These are phyloP conservation scores for Aspergillus ochraceus DNA, from an alignment of 2,329 filamentous ascomycete species.

Conservation along the genomic window DNA sequence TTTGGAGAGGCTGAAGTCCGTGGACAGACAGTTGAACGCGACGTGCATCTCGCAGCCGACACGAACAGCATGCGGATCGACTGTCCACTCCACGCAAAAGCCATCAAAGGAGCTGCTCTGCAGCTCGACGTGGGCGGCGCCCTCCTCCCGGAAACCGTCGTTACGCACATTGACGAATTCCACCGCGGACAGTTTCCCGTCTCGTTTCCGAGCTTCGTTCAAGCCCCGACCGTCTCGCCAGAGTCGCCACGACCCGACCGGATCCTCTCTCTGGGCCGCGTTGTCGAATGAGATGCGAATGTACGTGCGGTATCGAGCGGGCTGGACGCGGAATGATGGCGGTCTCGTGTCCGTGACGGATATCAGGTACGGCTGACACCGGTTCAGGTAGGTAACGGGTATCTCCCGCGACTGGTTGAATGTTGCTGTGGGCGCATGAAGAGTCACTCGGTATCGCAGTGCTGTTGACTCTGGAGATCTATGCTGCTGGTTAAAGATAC, in stretches of 20 bases:
- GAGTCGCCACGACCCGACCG: conserved; percentile 75
- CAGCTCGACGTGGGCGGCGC: not conserved
- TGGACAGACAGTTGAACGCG: conserved; percentile 93
- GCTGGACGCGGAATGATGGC: conserved; percentile 55
- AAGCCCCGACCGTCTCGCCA: conserved; percentile 91
- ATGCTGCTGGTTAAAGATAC: not conserved
- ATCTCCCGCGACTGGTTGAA: conserved; percentile 80
- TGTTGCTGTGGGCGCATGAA: conserved; percentile 94
- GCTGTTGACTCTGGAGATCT: not conserved
- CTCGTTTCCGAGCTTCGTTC: conserved; percentile 84
- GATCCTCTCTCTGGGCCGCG: conserved; percentile 78
- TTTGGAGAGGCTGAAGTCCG: conserved; percentile 94
- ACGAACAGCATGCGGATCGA: conserved; percentile 36
- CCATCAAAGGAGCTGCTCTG: not conserved
- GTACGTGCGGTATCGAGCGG: conserved; percentile 76
- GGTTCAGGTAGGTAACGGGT: conserved; percentile 94
- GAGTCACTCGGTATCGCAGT: conserved; percentile 68
- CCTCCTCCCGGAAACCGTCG: not conserved
- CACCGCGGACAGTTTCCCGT: conserved; percentile 18
- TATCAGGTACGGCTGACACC: conserved; percentile 88
- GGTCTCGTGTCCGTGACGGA: conserved; percentile 74
- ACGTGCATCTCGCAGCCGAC: conserved; percentile 80
- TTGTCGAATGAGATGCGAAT: conserved; percentile 91
- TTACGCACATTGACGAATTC: not conserved
- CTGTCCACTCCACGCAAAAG: conserved; percentile 14